These are phyloP conservation scores for Trichoderma aggressivum DNA, from an alignment of 2,329 filamentous ascomycete species.

Conservation along the genomic window DNA sequence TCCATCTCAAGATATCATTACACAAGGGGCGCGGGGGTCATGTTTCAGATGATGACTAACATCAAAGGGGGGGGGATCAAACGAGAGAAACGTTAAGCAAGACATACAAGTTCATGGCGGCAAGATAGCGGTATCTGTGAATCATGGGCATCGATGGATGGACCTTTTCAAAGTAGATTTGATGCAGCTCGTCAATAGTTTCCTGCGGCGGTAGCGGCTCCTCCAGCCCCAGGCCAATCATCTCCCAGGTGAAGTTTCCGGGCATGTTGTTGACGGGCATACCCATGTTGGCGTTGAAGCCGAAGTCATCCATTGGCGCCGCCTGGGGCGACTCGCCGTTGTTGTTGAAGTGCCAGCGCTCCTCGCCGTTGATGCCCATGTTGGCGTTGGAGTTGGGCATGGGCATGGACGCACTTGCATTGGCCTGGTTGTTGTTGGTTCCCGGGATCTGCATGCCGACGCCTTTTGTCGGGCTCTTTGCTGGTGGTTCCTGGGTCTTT, in stretches of 20 bases:
- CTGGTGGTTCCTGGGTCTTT: constrained; percentile 62
- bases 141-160: constrained; percentile 85
- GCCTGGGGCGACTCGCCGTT: constrained; percentile 51
- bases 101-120: constrained; percentile 75
- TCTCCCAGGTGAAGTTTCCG: constrained; percentile 74
- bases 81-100: not conserved
- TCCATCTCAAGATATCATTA: not conserved
- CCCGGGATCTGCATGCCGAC: constrained; percentile 28
- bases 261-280: constrained; percentile 51
- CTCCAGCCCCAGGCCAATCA: constrained; percentile 58
- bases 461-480: constrained; percentile 31
- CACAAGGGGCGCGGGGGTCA: not conserved
- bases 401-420: constrained; percentile 27
- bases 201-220: constrained; percentile 58
- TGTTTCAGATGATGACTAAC: not conserved
- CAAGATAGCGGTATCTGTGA: constrained; percentile 81
- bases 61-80: not conserved
- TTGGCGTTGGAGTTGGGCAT: constrained; percentile 45
- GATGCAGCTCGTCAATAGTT: constrained; percentile 79
- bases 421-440: constrained; percentile 30
- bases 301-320: constrained; percentile 53
- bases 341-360: constrained; percentile 55
- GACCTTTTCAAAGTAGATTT: constrained; percentile 87
- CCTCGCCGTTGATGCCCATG: constrained; percentile 48
- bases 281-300: constrained; percentile 49